phyloP scores from a whole-genome alignment of 2,329 filamentous ascomycete genomes.

The Penicillium paneum region DNA sequence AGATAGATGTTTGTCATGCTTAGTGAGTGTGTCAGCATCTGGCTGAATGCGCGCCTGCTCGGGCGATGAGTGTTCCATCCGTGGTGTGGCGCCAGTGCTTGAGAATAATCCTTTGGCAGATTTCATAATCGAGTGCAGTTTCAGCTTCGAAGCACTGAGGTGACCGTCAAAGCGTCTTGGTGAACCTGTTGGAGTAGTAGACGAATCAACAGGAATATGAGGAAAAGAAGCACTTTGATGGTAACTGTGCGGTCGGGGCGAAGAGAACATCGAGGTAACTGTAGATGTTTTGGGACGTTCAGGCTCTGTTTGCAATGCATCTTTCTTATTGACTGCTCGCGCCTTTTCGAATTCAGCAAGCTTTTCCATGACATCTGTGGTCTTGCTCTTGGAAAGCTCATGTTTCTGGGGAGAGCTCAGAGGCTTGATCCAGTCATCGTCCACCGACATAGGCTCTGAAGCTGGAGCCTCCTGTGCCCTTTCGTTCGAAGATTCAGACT shows the following conservation, averaged over 20 bases:
- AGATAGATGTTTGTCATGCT: slow-evolving; percentile 14
- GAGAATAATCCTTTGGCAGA: slow-evolving; percentile 82
- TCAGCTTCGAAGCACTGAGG: slow-evolving; percentile 87
- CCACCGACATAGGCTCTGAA: slow-evolving; percentile 29
- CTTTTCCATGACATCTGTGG: slow-evolving; percentile 61
- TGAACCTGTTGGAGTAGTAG: slow-evolving; percentile 58
- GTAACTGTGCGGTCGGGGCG: slow-evolving; percentile 48
- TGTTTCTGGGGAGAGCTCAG: slow-evolving; percentile 48
- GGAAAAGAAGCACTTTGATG: slow-evolving; percentile 63
- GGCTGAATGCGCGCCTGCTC: slow-evolving; percentile 32
- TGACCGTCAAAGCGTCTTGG: slow-evolving; percentile 68
- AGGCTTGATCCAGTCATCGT: slow-evolving; percentile 61
- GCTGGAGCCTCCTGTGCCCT: slow-evolving; percentile 22
- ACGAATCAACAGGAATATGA: slow-evolving; percentile 50
- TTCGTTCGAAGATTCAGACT: slow-evolving; percentile 20
- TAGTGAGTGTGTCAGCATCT: slow-evolving; percentile 22
- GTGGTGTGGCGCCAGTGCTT: slow-evolving; percentile 63
- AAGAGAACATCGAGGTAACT: slow-evolving; percentile 57
- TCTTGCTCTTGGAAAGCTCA: slow-evolving; percentile 58
- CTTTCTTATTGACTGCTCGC: slow-evolving; percentile 13
- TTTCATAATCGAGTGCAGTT: slow-evolving; percentile 85
- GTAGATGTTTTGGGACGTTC: slow-evolving; percentile 65
- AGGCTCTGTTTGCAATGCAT: slow-evolving; percentile 25
- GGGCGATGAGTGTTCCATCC: slow-evolving; percentile 53
- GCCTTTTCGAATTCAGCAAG: slow-evolving; percentile 28